phyloP scores from a whole-genome alignment of 495 filamentous ascomycete species.

The Aspergillus bertholletiae region DNA sequence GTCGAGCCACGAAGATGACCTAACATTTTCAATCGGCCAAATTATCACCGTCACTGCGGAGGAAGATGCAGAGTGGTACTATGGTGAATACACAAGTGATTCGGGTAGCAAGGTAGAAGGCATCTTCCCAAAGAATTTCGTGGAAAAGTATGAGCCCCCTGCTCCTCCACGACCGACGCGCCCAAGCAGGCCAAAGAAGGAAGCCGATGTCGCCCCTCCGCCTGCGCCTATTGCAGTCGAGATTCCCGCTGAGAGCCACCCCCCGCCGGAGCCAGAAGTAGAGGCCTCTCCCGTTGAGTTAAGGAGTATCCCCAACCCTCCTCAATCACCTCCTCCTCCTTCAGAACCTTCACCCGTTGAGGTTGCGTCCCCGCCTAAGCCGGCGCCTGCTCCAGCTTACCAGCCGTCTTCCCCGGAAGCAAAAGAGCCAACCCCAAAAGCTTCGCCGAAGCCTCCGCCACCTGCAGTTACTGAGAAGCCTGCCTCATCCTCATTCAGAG shows the following conservation, averaged over 20 bases:
- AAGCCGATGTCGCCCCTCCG: constrained; percentile 40
- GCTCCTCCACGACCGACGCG: constrained; percentile 83
- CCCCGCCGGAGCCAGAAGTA: constrained; percentile 29
- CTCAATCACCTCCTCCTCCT: constrained; percentile 25
- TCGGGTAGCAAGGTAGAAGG: constrained; percentile 73
- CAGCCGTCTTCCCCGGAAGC: constrained; percentile 23
- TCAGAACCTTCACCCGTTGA: constrained; percentile 20
- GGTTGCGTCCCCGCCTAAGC: constrained; percentile 22
- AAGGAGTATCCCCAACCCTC: constrained; percentile 38
- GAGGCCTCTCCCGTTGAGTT: constrained; percentile 22
- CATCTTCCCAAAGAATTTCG: constrained; percentile 95
- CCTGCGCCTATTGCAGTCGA: constrained; percentile 40
- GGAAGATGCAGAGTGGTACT: constrained; percentile 95
- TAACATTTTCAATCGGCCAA: constrained; percentile 79
- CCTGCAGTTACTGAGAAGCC: constrained; percentile 81
- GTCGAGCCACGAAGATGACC: constrained; percentile 90
- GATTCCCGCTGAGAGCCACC: constrained; percentile 17
- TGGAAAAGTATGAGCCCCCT: constrained; percentile 89
- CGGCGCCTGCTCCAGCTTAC: constrained; percentile 23
- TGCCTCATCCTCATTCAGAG: constrained; percentile 70
- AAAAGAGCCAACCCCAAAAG: constrained; percentile 41
- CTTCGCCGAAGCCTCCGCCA: constrained; percentile 39
- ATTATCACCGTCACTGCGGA: constrained; percentile 89
- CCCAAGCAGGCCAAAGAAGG: constrained; percentile 67
- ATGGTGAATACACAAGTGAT: constrained; percentile 80